A percentile compares a stretch with the other conserved stretches of the same genome.
Conservation (phyloP, 176 grass and related monocot species). For the Aechmea fasciata region DNA sequence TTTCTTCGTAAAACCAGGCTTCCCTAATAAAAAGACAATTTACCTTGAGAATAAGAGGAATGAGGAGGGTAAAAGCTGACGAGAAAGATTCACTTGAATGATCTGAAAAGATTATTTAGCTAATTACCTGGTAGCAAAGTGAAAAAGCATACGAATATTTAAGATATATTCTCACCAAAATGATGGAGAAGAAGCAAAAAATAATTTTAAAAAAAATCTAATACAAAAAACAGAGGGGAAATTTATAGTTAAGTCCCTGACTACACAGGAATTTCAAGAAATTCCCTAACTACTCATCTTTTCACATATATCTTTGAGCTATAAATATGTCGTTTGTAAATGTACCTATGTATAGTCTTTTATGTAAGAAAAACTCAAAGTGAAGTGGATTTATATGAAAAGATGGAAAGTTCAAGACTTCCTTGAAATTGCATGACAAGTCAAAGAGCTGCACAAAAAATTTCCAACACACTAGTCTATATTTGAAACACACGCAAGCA, state of each 20-base stretch:
- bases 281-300: too few relatives aligned
- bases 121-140: not conserved
- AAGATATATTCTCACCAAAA: not conserved
- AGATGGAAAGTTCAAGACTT: too few relatives aligned
- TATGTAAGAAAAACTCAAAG: too few relatives aligned
- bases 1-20: slow-evolving; percentile 93
- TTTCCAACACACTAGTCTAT: not conserved
- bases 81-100: not conserved
- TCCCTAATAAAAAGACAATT: slow-evolving; percentile 38
- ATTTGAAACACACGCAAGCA: not conserved
- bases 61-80: not conserved
- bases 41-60: not conserved
- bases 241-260: not conserved
- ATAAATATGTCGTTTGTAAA: too few relatives aligned
- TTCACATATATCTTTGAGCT: too few relatives aligned
- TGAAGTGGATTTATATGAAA: too few relatives aligned
- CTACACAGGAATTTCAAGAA: too few relatives aligned
- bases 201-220: not conserved
- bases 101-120: not conserved
- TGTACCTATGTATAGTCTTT: too few relatives aligned
- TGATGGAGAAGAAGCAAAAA: not conserved
- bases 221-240: not conserved
- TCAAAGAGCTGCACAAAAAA: too few relatives aligned
- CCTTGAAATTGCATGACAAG: too few relatives aligned
- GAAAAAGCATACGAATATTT: not conserved